phyloP scores from a whole-genome alignment of 305 asterid species.

The Rubia tinctorum region DNA sequence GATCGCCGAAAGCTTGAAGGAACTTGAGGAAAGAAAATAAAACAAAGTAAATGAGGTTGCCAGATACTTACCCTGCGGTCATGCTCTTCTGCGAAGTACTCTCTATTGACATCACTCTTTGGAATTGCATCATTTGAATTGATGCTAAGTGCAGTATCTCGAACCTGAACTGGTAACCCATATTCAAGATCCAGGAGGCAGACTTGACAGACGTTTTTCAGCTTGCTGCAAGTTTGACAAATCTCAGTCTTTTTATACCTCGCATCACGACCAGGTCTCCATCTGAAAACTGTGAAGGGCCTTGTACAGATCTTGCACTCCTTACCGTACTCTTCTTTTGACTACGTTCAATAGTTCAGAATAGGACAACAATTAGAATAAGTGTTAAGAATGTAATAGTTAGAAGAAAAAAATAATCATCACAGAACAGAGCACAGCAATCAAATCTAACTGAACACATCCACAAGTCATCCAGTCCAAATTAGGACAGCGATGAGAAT shows the following conservation, averaged over 20 bases:
- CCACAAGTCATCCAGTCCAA: background rate
- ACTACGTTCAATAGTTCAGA: constrained; percentile 35
- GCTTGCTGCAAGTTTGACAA: constrained; percentile 96
- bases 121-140: constrained; percentile 91
- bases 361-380: constrained; percentile 2
- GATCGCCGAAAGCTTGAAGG: background rate
- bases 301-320: constrained; percentile 97
- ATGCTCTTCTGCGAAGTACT: constrained; percentile 94
- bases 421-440: background rate
- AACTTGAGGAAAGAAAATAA: background rate
- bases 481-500: background rate
- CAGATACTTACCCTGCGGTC: constrained; percentile 65
- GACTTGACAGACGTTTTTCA: constrained; percentile 96
- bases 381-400: background rate
- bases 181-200: constrained; percentile 95
- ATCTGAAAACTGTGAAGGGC: constrained; percentile 92
- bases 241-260: constrained; percentile 92
- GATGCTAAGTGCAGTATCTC: constrained; percentile 87
- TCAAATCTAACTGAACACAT: background rate
- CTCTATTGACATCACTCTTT: constrained; percentile 92
- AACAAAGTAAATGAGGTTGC: background rate
- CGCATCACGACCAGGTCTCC: constrained; percentile 99
- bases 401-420: background rate
- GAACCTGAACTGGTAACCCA: constrained; percentile 96
- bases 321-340: constrained; percentile 87